A percentile compares a stretch with the other conserved stretches of the same genome.
Evolutionary conservation across 2,329 filamentous ascomycete species (phyloP).

Genomic region (Colletotrichum tofieldiae): DNA sequence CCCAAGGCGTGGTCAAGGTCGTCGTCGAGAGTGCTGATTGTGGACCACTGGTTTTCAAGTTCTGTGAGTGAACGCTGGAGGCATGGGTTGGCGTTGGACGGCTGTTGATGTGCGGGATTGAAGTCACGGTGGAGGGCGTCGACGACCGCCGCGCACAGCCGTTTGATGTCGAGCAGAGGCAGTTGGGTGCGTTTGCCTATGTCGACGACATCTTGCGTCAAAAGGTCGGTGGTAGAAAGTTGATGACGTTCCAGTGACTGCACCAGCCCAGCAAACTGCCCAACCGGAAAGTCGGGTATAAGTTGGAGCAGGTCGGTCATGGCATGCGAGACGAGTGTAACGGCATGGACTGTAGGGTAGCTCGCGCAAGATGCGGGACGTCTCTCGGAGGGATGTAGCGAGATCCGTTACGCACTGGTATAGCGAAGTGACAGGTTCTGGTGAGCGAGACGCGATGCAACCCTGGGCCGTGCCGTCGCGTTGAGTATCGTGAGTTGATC

Average conservation of each 20-base stretch:
- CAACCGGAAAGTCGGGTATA: slow-evolving; percentile 83
- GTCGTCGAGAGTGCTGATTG: slow-evolving; percentile 86
- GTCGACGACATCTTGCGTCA: slow-evolving; percentile 86
- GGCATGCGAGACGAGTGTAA: slow-evolving; percentile 45
- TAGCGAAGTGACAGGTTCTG: neutral
- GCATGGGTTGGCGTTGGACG: slow-evolving; percentile 11
- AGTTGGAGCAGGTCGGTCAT: slow-evolving; percentile 92
- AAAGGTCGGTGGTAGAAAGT: slow-evolving; percentile 86
- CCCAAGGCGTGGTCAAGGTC: slow-evolving; percentile 78
- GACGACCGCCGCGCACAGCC: slow-evolving; percentile 78
- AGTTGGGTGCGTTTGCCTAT: slow-evolving; percentile 89
- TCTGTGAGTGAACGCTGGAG: slow-evolving; percentile 35
- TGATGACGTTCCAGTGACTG: slow-evolving; percentile 84
- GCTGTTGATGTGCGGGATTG: slow-evolving; percentile 40
- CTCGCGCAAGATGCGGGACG: slow-evolving; percentile 3
- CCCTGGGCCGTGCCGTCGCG: neutral
- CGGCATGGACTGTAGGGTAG: neutral
- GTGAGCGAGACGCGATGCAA: neutral
- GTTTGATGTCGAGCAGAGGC: slow-evolving; percentile 84
- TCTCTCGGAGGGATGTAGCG: neutral
- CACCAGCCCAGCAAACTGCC: slow-evolving; percentile 81
- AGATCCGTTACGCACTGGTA: neutral
- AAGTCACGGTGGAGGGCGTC: slow-evolving; percentile 77
- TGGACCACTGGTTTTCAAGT: slow-evolving; percentile 51
- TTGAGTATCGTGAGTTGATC: neutral